phyloP scores from a whole-genome alignment of 179 eudicot genomes.

The Beta corolliflora region DNA sequence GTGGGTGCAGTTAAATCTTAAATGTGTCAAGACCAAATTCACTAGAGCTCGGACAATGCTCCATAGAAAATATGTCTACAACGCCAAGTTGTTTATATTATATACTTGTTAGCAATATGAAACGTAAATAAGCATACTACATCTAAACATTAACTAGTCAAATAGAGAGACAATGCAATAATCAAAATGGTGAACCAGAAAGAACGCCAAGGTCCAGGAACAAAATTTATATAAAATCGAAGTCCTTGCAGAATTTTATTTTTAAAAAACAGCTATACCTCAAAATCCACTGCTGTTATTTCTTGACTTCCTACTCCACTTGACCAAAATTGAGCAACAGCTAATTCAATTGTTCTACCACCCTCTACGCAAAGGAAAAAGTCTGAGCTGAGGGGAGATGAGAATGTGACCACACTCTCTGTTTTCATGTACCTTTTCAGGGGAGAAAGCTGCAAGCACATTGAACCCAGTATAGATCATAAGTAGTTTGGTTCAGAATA shows the following conservation, averaged over 20 bases:
- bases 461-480: constrained; percentile 26
- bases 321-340: constrained; percentile 97
- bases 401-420: constrained; percentile 81
- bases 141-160: background rate
- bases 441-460: constrained; percentile 73
- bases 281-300: constrained; percentile 74
- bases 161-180: background rate
- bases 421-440: constrained; percentile 88
- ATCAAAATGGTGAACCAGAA: background rate
- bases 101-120: background rate
- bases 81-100: background rate
- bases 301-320: constrained; percentile 97
- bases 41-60: background rate
- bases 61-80: background rate
- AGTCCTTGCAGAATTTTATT: background rate
- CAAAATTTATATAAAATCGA: background rate
- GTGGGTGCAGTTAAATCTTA: background rate
- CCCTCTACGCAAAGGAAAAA: constrained; percentile 85
- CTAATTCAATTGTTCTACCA: constrained; percentile 90
- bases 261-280: constrained; percentile 47
- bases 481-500: background rate
- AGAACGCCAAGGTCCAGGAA: background rate
- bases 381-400: constrained; percentile 85
- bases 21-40: background rate
- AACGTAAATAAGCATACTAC: background rate